These are phyloP conservation scores for Francoa sonchifolia DNA, from an alignment of 441 rosid genomes.

Conservation along the genomic window DNA sequence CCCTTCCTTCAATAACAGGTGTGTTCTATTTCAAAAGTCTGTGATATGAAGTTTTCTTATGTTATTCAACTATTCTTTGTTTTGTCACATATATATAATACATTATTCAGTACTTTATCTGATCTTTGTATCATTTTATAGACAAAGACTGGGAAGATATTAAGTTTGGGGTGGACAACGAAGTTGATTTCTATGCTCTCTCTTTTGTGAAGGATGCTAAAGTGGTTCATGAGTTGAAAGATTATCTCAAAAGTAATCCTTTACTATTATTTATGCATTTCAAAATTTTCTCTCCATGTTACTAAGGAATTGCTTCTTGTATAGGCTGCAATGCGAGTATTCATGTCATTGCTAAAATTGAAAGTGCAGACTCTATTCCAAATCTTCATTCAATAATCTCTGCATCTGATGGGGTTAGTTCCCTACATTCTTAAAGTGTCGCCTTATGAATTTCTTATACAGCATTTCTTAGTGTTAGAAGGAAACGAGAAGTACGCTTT, in stretches of 20 bases:
- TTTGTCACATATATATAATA: not conserved
- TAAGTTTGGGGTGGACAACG: conserved; percentile 90
- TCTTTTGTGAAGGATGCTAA: conserved; percentile 95
- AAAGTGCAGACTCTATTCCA: conserved; percentile 89
- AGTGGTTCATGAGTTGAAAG: conserved; percentile 79
- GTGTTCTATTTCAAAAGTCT: conserved; percentile 5
- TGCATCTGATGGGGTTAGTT: conserved; percentile 93
- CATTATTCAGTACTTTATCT: conserved; percentile 7
- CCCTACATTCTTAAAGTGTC: conserved; percentile 6
- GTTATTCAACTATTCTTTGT: not conserved
- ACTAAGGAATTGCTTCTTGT: too few relatives aligned
- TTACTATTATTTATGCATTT: not conserved
- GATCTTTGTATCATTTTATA: conserved; percentile 15
- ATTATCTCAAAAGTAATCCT: conserved; percentile 57
- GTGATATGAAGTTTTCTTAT: conserved; percentile 2
- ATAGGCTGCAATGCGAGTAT: conserved; percentile 74
- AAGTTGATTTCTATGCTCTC: conserved; percentile 95
- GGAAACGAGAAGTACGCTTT: too few relatives aligned
- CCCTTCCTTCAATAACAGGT: conserved; percentile 94
- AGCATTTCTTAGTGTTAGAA: not conserved
- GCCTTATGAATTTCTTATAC: not conserved
- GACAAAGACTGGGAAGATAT: conserved; percentile 98
- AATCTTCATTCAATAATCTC: conserved; percentile 77
- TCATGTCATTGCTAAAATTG: conserved; percentile 73
- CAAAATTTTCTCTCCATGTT: too few relatives aligned